Percentiles rank a stretch among this genome's conserved stretches.
Evolutionary conservation across 352 stramenopile species (phyloP).

Genomic region (Phytophthora melonis): DNA sequence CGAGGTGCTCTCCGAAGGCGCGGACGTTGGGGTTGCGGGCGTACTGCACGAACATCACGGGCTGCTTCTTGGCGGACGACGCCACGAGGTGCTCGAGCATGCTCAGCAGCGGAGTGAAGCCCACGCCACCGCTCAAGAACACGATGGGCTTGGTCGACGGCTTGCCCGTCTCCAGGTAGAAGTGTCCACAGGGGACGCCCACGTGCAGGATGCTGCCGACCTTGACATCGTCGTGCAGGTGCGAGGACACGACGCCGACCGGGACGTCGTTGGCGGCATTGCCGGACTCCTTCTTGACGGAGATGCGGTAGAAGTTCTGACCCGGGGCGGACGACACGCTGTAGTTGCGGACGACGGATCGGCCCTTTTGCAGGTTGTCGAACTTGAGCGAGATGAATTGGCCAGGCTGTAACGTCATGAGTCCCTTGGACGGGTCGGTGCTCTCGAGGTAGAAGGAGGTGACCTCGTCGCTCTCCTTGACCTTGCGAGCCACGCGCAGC

Average conservation of each 20-base stretch:
- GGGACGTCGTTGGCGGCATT: conserved; percentile 34
- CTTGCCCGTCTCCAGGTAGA: conserved; percentile 46
- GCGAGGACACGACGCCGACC: conserved; percentile 59
- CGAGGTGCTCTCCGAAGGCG: conserved; percentile 45
- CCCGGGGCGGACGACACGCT: conserved; percentile 52
- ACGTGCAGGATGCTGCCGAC: conserved; percentile 62
- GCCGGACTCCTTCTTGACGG: conserved; percentile 63
- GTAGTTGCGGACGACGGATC: conserved; percentile 68
- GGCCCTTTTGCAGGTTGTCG: conserved; percentile 44
- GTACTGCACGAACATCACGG: conserved; percentile 58
- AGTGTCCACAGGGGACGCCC: conserved; percentile 63
- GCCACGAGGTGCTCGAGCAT: conserved; percentile 57
- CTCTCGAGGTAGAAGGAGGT: conserved; percentile 68
- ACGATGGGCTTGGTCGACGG: conserved; percentile 57
- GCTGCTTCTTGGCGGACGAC: conserved; percentile 35
- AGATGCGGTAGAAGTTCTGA: conserved; percentile 60
- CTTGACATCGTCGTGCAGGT: conserved; percentile 63
- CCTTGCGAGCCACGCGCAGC: conserved; percentile 63
- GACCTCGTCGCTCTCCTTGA: conserved; percentile 57
- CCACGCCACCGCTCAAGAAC: conserved; percentile 67
- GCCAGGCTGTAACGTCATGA: conserved; percentile 59
- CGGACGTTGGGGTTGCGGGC: conserved; percentile 45
- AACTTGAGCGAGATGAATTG: conserved; percentile 72
- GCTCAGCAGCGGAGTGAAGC: conserved; percentile 62
- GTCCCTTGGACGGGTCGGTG: conserved; percentile 35